A percentile compares a stretch with the other conserved stretches of the same genome.
phyloP scores from a whole-genome alignment of 2,329 filamentous ascomycete genomes.

The Aspergillus proliferans region DNA sequence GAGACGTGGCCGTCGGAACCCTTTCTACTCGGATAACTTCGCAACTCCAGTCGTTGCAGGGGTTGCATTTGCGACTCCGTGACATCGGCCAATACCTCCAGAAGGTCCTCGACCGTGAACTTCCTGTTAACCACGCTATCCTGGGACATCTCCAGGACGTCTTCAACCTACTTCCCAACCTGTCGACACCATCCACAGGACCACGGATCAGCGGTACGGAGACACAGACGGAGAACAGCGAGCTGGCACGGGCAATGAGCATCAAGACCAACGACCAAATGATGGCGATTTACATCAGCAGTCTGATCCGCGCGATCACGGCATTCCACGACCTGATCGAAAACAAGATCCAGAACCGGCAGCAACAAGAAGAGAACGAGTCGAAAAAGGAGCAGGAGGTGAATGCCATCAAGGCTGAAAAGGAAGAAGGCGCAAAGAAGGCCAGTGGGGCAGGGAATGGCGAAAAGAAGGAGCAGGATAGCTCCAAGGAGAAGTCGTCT shows the following conservation, averaged over 20 bases:
- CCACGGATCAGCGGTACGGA: constrained; percentile 54
- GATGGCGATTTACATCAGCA: constrained; percentile 96
- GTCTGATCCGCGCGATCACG: constrained; percentile 92
- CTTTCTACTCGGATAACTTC: constrained; percentile 95
- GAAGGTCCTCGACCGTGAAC: constrained; percentile 85
- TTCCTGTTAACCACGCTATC: constrained; percentile 95
- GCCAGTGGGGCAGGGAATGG: constrained; percentile 39
- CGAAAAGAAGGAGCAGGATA: constrained; percentile 52
- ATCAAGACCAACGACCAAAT: constrained; percentile 99
- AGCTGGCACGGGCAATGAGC: constrained; percentile 93
- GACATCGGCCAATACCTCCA: constrained; percentile 94
- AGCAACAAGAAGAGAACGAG: constrained; percentile 94
- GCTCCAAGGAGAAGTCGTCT: constrained; percentile 53
- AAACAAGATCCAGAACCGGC: constrained; percentile 99
- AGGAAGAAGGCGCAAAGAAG: constrained; percentile 49
- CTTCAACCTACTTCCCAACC: constrained; percentile 95
- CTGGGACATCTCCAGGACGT: constrained; percentile 98
- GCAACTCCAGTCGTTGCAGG: constrained; percentile 94
- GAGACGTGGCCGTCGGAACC: constrained; percentile 94
- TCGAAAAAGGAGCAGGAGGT: constrained; percentile 63
- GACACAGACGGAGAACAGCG: constrained; percentile 61
- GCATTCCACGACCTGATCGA: constrained; percentile 99
- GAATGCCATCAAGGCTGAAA: constrained; percentile 61
- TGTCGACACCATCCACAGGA: constrained; percentile 70
- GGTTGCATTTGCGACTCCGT: constrained; percentile 84